Evolutionary conservation across 352 stramenopile species (phyloP), one percentile per base, ranked within the genome.

Genomic region (Saprolegnia diclina): DNA sequence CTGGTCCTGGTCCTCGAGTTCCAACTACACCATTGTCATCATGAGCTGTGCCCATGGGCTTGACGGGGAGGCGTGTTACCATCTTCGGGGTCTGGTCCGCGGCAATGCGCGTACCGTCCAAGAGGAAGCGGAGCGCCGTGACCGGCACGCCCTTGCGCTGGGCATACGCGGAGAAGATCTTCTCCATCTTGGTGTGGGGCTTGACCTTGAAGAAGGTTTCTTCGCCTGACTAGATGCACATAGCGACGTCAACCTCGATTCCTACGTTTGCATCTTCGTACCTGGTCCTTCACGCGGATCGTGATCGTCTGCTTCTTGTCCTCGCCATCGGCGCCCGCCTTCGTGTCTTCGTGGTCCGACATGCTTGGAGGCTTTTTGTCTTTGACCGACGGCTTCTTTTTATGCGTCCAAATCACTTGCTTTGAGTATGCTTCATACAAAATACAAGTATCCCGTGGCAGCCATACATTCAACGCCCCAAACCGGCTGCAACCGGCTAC

Each of bases 191-290:
- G 44, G 96, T 99, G 62, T 95, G 97, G 65, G 92, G 97, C 80
- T 99, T 99, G 53, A 99, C 97, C 83, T 99, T 99, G 82, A 99
- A 99, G 76, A 98, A 98, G 5, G 94, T 99, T 79, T 99, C 95
- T 69, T 97, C 90, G 44, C 90, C 91, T 19, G 86, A 94, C 83
- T 97, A 73, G 19, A 44, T 26, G 21, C 44, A 48, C 42, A 48
- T n/a, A 48, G 13, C 42, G n/a, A 67, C 32, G 32, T 54, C 35
- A 55, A 48, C 42, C 18, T n/a, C 42, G 42, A 10, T 3, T 14
- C 42, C 42, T 48, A 48, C 1, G 10, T 48, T 48, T 11, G 18
- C 52, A 40, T n/a, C 19, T 52, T 16, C 68, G 61, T 62, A 88
- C 80, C 77, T 88, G 80, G 76, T 94, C 86, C 77, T 94, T 94